Base-by-base conservation (phyloP, 1,139 yeast species). In the Waltiozyma sp. region DNA sequence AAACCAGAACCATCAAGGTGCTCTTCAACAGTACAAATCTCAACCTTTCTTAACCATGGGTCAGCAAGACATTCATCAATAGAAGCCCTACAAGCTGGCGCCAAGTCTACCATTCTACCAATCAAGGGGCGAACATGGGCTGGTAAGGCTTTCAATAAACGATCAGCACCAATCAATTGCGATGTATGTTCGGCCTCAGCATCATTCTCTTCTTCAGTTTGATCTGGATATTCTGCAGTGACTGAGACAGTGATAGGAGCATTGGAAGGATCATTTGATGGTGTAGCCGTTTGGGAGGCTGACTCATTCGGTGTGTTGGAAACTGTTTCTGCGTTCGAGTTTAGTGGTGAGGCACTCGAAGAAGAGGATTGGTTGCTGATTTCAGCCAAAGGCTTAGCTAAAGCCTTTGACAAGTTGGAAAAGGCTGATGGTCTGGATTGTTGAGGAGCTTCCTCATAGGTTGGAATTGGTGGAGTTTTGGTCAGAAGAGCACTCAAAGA, bases 11-110 rank as follows among this genome's bases (percentile, higher is more conserved):
- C 62, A 42, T 57, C 63, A 34, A 63, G 48, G 14, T 66, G 60
- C 47, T 77, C 79, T 48, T 60, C 75, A 41, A 80, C 74, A 3
- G 77, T 68, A 61, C 93, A 83, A 82, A 79, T 79, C 43, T 69
- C 72, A 38, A 84, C 73, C 21, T 77, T 65, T 40, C 64, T 60
- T 43, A 89, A 64, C 95, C 96, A 88, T 8, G 75, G 67, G 57
- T 87, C 95, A 24, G 72, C 67, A 71, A 87, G 83, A 51, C 88
- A 81, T 48, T 85, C 94, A 47, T 84, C 89, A 43, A 89, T 80
- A 28, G 79, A 72, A n/a, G 83, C 83, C 54, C 97, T 77, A 57
- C 89, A 80, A 2, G 91, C 91, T 1, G 93, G 93, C 0, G 93
- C 88, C 48, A 83, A 64, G 46, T 78, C 85, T 39, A 83, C 89